Evolutionary conservation across 2,329 filamentous ascomycete genomes (phyloP).

Genomic region (Leptographium procerum): DNA sequence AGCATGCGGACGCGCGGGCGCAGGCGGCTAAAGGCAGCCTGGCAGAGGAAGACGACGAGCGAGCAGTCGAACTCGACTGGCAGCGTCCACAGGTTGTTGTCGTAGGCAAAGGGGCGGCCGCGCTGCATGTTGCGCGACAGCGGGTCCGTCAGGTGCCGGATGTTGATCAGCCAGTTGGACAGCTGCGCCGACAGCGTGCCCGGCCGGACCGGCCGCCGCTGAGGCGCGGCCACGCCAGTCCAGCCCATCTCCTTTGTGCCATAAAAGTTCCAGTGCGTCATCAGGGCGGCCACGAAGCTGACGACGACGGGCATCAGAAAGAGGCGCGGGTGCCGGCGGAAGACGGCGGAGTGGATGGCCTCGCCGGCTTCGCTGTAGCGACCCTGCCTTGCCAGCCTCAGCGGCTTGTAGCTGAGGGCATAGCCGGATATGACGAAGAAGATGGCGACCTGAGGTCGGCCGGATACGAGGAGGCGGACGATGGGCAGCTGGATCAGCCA

Average conservation of each 20-base stretch:
- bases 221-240: slow-evolving; percentile 5
- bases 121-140: slow-evolving; percentile 19
- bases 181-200: slow-evolving; percentile 4
- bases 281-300: slow-evolving; percentile 4
- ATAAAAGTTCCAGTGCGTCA: slow-evolving; percentile 8
- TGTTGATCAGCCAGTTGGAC: slow-evolving; percentile 4
- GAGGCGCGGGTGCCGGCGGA: slow-evolving; percentile 13
- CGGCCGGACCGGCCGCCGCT: slow-evolving; percentile 6
- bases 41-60: slow-evolving; percentile 21
- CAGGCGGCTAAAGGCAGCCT: slow-evolving; percentile 20
- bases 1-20: slow-evolving; percentile 9
- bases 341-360: slow-evolving; percentile 11
- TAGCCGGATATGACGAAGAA: slow-evolving; percentile 36
- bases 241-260: slow-evolving; percentile 6
- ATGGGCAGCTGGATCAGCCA: slow-evolving; percentile 23
- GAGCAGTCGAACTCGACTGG: slow-evolving; percentile 25
- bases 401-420: slow-evolving; percentile 15
- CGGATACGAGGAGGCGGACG: slow-evolving; percentile 23
- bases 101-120: slow-evolving; percentile 15
- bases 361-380: slow-evolving; percentile 10
- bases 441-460: slow-evolving; percentile 25
- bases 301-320: slow-evolving; percentile 12
- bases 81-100: slow-evolving; percentile 25
- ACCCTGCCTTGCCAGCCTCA: slow-evolving; percentile 11
- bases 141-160: slow-evolving; percentile 7